These are phyloP conservation scores for Pezicula rhizophila DNA, from an alignment of 2,329 filamentous ascomycete genomes.

Conservation along the genomic window DNA sequence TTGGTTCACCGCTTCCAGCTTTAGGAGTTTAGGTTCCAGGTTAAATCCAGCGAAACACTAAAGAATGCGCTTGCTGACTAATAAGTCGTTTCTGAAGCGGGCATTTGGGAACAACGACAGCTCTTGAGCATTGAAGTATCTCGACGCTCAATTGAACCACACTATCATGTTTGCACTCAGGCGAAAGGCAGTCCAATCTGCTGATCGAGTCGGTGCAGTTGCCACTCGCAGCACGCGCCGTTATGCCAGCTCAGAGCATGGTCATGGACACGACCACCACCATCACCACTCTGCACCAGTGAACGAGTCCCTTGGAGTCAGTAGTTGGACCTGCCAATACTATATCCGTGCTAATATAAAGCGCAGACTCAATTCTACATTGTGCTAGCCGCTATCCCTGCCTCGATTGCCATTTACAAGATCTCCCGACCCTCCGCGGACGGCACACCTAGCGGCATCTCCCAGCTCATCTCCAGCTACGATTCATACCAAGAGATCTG, in stretches of 20 bases:
- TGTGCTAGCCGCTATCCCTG: slow-evolving; percentile 37
- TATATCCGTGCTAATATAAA: slow-evolving; percentile 13
- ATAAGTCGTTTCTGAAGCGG: slow-evolving; percentile 3
- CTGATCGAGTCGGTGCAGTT: slow-evolving; percentile 16
- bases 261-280: slow-evolving; percentile 17
- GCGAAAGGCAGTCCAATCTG: slow-evolving; percentile 25
- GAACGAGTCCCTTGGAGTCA: slow-evolving; percentile 45
- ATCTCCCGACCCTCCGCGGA: slow-evolving; percentile 32
- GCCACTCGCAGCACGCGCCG: slow-evolving; percentile 10
- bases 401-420: slow-evolving; percentile 37
- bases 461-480: slow-evolving; percentile 48
- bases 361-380: slow-evolving; percentile 41
- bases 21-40: no score
- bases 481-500: slow-evolving; percentile 45
- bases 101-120: slow-evolving; percentile 4
- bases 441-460: slow-evolving; percentile 35
- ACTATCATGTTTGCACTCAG: slow-evolving; percentile 26
- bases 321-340: slow-evolving; percentile 20
- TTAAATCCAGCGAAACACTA: no score
- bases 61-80: slow-evolving; percentile 7
- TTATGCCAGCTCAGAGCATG: slow-evolving; percentile 19
- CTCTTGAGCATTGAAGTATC: slow-evolving; percentile 2
- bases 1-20: slow-evolving; percentile 5
- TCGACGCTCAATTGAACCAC: slow-evolving; percentile 22
- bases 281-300: slow-evolving; percentile 32